A percentile compares a stretch with the other conserved stretches of the same genome.
These are phyloP conservation scores for Crataegus laevigata DNA, from an alignment of 306 rosid genomes.

Conservation along the genomic window DNA sequence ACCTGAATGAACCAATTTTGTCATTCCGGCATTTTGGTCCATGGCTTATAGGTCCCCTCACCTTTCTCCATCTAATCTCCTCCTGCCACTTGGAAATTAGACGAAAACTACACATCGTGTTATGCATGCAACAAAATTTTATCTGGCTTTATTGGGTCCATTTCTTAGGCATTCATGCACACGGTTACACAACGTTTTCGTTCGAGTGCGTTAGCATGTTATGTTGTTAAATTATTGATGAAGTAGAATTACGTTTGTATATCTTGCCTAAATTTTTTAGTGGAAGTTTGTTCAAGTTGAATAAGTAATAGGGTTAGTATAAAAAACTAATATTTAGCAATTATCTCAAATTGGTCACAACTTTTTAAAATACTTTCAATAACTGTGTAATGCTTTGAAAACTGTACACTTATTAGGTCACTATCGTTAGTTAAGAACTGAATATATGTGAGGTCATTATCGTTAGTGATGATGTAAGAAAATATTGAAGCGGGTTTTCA, in stretches of 20 bases:
- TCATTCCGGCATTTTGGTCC: slow-evolving; percentile 2
- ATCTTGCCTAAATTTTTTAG: neutral
- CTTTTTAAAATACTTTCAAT: neutral
- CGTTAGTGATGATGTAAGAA: too few species aligned
- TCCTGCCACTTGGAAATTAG: slow-evolving; percentile 4
- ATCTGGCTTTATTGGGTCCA: slow-evolving; percentile 14
- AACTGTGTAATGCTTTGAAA: too few species aligned
- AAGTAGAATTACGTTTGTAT: neutral
- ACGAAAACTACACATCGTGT: neutral
- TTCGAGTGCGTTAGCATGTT: neutral
- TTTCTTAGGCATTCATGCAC: neutral
- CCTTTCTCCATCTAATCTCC: neutral
- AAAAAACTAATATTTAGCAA: too few species aligned
- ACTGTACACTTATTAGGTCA: too few species aligned
- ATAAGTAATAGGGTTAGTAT: neutral
- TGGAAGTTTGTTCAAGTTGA: neutral
- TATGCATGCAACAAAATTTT: slow-evolving; percentile 3
- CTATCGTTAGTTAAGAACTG: too few species aligned
- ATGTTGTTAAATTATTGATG: neutral
- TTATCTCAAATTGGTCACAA: neutral
- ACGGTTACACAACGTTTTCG: neutral
- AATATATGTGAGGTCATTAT: too few species aligned
- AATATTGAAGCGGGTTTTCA: too few species aligned
- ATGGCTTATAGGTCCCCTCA: slow-evolving; percentile 15
- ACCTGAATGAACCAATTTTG: slow-evolving; percentile 10